Conservation (phyloP, 768 basidiomycete genomes). For the Tricholoma bakamatsutake region DNA sequence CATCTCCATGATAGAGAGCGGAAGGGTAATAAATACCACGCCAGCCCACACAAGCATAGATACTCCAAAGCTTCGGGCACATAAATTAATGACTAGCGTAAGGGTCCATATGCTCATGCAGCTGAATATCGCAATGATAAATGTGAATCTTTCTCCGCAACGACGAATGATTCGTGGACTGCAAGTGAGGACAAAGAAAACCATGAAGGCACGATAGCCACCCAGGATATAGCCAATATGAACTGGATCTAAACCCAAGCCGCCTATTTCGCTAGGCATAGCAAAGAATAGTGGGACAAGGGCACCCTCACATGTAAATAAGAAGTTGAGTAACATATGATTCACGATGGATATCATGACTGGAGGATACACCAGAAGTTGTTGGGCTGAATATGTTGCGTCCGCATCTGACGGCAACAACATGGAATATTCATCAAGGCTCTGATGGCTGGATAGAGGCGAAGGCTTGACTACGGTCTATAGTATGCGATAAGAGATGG, state of each 20-base stretch:
- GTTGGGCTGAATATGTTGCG: neutral
- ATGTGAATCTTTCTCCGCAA: slow-evolving; percentile 43
- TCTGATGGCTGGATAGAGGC: neutral
- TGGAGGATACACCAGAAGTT: slow-evolving; percentile 8
- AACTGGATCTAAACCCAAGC: slow-evolving; percentile 45
- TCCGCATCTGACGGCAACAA: neutral
- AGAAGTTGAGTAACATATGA: slow-evolving; percentile 44
- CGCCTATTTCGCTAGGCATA: slow-evolving; percentile 46
- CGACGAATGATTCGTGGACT: slow-evolving; percentile 40
- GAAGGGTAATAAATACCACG: slow-evolving; percentile 1
- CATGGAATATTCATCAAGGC: neutral
- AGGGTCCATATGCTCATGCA: slow-evolving; percentile 26
- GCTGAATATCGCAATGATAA: slow-evolving; percentile 30
- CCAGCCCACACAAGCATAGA: neutral
- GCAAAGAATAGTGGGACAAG: slow-evolving; percentile 51
- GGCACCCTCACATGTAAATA: slow-evolving; percentile 35
- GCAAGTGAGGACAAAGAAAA: slow-evolving; percentile 42
- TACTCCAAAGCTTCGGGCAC: neutral
- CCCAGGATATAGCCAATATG: slow-evolving; percentile 47
- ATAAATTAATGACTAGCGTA: neutral
- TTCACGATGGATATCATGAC: slow-evolving; percentile 47
- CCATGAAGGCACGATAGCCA: slow-evolving; percentile 41
- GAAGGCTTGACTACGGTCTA: neutral
- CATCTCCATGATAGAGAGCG: slow-evolving; percentile 10
- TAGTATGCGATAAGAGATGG: neutral